phyloP scores from a whole-genome alignment of 805 yeast species.

The Gaillardinia entomophila region DNA sequence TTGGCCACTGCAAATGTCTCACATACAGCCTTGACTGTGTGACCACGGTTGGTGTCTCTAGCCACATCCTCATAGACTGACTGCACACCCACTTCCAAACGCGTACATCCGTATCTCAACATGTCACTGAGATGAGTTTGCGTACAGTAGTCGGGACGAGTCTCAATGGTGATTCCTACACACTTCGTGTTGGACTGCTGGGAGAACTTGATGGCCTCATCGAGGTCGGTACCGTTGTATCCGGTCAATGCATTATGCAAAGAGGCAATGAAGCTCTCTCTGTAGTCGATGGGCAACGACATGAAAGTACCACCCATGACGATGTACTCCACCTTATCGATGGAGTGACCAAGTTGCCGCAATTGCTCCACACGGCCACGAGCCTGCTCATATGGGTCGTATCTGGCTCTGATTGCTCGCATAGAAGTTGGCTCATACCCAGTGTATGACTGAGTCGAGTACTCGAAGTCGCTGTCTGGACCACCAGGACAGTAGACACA shows the following conservation, averaged over 20 bases:
- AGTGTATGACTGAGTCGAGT: constrained; percentile 95
- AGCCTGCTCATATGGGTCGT: constrained; percentile 98
- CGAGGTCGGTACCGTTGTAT: constrained; percentile 76
- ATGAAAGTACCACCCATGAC: constrained; percentile 99
- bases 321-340: constrained; percentile 95
- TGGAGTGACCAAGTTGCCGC: constrained; percentile 90
- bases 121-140: constrained; percentile 92
- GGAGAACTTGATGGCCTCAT: constrained; percentile 85
- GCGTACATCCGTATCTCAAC: constrained; percentile 94
- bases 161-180: constrained; percentile 97
- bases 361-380: constrained; percentile 95
- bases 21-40: constrained; percentile 92
- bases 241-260: constrained; percentile 95
- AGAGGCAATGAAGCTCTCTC: constrained; percentile 84
- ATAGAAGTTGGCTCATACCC: constrained; percentile 98
- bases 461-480: constrained; percentile 96
- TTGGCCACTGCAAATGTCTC: constrained; percentile 95
- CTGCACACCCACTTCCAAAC: constrained; percentile 96
- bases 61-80: constrained; percentile 98
- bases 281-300: constrained; percentile 85
- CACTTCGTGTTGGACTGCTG: constrained; percentile 95
- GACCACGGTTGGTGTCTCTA: constrained; percentile 96
- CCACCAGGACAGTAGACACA: constrained; percentile 99
- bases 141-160: constrained; percentile 97
- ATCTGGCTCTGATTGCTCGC: constrained; percentile 98